Evolutionary conservation across 2,329 filamentous ascomycete species (phyloP).

Genomic region (Orbilia quercus): DNA sequence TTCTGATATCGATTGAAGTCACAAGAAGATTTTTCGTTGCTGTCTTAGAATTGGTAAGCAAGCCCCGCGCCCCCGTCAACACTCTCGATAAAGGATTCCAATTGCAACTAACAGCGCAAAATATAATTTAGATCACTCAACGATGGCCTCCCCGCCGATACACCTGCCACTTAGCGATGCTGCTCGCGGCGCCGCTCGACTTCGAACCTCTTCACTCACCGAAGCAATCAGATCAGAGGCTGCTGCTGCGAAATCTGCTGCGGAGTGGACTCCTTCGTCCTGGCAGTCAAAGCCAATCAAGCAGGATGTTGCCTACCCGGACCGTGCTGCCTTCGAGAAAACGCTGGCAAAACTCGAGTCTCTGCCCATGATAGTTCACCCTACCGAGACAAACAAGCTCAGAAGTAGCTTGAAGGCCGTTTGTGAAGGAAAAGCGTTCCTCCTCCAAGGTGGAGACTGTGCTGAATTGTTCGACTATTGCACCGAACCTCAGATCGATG

Average conservation of each 20-base stretch:
- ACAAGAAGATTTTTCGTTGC: too few relatives aligned
- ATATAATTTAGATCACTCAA: background rate
- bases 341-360: slow-evolving; percentile 74
- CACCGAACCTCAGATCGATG: slow-evolving; percentile 79
- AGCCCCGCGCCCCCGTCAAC: too few relatives aligned
- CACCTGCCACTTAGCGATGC: slow-evolving; percentile 58
- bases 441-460: slow-evolving; percentile 96
- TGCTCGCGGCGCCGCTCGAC: slow-evolving; percentile 57
- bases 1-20: too few relatives aligned
- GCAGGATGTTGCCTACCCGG: slow-evolving; percentile 77
- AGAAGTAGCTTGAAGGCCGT: slow-evolving; percentile 84
- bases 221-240: slow-evolving; percentile 27
- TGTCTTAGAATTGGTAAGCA: too few relatives aligned
- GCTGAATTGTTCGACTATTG: slow-evolving; percentile 98
- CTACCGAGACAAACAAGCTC: slow-evolving; percentile 81
- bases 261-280: slow-evolving; percentile 65
- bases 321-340: slow-evolving; percentile 70
- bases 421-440: slow-evolving; percentile 87
- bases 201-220: slow-evolving; percentile 54
- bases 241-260: slow-evolving; percentile 27
- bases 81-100: too few relatives aligned
- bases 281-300: slow-evolving; percentile 84
- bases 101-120: too few relatives aligned
- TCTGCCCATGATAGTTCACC: slow-evolving; percentile 82
- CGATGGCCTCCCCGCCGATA: slow-evolving; percentile 56